Percentiles rank a stretch among this genome's conserved stretches.
phyloP scores from a whole-genome alignment of 805 yeast genomes.

The Saccharomycopsis selenospora region DNA sequence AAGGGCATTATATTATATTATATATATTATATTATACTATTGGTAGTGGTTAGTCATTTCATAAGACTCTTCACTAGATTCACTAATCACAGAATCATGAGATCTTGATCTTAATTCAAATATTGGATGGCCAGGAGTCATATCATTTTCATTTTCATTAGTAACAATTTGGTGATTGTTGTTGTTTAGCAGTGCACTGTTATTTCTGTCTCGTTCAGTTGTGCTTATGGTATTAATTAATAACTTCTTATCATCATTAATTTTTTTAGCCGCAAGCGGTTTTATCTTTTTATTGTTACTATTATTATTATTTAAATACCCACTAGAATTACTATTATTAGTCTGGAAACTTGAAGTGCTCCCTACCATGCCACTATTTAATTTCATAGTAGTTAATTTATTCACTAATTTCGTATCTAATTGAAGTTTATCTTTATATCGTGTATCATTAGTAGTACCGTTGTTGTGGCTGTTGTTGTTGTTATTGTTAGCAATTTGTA shows the following conservation, averaged over 20 bases:
- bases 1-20: no score
- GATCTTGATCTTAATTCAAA: background rate
- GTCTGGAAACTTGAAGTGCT: slow-evolving; percentile 4
- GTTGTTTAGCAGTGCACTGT: background rate
- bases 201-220: background rate
- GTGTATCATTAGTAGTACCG: no score
- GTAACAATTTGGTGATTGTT: background rate
- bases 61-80: background rate
- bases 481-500: no score
- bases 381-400: slow-evolving; percentile 6
- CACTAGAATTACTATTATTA: background rate
- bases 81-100: background rate
- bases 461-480: no score
- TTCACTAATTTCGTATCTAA: slow-evolving; percentile 7
- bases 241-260: background rate
- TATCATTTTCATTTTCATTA: background rate
- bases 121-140: background rate
- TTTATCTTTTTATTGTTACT: background rate
- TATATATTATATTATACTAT: no score
- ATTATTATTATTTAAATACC: background rate
- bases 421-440: slow-evolving; percentile 16
- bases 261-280: background rate
- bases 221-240: background rate
- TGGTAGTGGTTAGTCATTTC: no score
- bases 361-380: slow-evolving; percentile 4